These are phyloP conservation scores for Lotus japonicus DNA, from an alignment of 306 rosid species.

Conservation along the genomic window DNA sequence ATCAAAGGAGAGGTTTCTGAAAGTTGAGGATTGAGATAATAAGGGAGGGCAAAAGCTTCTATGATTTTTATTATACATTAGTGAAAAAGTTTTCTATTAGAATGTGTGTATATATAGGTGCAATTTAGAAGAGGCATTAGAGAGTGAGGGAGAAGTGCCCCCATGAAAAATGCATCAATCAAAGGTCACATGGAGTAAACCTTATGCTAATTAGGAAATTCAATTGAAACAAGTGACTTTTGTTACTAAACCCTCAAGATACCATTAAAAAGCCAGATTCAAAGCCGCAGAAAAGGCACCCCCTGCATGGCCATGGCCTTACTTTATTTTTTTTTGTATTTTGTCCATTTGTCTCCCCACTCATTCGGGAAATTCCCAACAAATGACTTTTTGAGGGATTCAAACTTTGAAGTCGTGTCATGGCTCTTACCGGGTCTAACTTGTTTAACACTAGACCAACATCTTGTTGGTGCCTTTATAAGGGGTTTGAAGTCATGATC, in stretches of 20 bases:
- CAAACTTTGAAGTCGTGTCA: too few relatives aligned
- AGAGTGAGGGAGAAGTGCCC: constrained; percentile 14
- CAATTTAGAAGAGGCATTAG: background rate
- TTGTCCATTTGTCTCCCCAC: too few relatives aligned
- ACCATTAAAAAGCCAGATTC: constrained; percentile 43
- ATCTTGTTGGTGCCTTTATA: too few relatives aligned
- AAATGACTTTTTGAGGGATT: too few relatives aligned
- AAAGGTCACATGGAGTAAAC: constrained; percentile 67
- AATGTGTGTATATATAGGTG: background rate
- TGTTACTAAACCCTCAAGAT: constrained; percentile 32
- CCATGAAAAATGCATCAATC: constrained; percentile 50
- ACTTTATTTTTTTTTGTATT: background rate
- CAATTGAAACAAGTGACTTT: constrained; percentile 10
- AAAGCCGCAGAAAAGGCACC: constrained; percentile 43
- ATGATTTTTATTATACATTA: too few relatives aligned
- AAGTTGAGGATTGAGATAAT: too few relatives aligned
- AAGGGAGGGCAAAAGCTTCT: too few relatives aligned
- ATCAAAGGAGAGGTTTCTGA: background rate
- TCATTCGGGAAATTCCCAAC: too few relatives aligned
- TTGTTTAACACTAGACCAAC: too few relatives aligned
- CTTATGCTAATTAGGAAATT: constrained; percentile 1
- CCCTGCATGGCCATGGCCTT: constrained; percentile 44
- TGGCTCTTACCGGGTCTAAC: too few relatives aligned
- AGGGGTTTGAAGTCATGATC: too few relatives aligned
- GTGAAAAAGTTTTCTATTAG: background rate